phyloP scores from a whole-genome alignment of 257 asterid genomes.

The Schizonepeta tenuifolia region DNA sequence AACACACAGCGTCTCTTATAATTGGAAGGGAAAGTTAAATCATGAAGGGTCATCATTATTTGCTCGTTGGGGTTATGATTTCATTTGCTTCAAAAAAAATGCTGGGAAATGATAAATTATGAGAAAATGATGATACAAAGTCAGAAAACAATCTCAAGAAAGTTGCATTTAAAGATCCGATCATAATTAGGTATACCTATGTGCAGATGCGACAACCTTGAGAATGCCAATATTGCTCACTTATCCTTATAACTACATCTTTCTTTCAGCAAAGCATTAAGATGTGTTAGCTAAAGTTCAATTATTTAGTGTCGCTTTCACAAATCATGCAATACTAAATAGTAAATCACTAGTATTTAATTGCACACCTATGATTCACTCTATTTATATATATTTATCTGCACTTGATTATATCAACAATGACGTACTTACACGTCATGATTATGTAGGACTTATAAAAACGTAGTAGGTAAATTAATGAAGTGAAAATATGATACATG shows the following conservation, averaged over 20 bases:
- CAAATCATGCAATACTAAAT: not conserved
- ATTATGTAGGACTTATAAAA: not conserved
- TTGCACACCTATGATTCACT: not conserved
- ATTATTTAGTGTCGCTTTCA: not conserved
- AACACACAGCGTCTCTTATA: too few relatives aligned
- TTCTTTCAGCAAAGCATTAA: not conserved
- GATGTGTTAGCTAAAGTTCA: not conserved
- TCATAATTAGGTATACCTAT: not conserved
- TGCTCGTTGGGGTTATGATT: too few relatives aligned
- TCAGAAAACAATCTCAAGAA: not conserved
- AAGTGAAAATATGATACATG: too few relatives aligned
- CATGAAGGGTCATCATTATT: too few relatives aligned
- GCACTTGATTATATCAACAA: not conserved
- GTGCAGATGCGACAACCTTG: not conserved
- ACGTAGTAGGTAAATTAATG: too few relatives aligned
- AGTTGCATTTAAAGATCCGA: not conserved
- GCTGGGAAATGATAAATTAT: too few relatives aligned
- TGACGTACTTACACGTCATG: not conserved
- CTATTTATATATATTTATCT: not conserved
- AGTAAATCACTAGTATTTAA: too few relatives aligned
- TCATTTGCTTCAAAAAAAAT: not conserved
- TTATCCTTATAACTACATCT: not conserved
- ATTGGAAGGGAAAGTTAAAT: too few relatives aligned
- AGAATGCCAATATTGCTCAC: not conserved
- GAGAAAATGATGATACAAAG: not conserved